These are phyloP conservation scores for Sungouiozyma ichnusensis DNA, from an alignment of 805 yeast genomes.

Conservation along the genomic window DNA sequence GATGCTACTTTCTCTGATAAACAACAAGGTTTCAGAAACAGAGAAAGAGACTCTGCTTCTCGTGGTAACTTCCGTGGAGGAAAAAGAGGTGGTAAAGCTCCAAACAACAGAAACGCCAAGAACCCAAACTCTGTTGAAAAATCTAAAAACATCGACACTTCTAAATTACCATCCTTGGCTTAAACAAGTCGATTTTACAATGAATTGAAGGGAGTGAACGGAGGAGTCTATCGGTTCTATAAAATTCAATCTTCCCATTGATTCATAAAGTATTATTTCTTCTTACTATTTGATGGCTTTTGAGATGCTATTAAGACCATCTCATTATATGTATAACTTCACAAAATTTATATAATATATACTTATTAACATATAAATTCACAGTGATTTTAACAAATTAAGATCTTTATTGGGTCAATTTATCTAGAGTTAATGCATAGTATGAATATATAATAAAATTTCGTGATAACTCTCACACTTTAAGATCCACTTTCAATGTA, in stretches of 20 bases:
- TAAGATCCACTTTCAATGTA: slow-evolving; percentile 23
- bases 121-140: slow-evolving; percentile 21
- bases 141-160: slow-evolving; percentile 40
- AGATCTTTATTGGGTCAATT: too few relatives aligned
- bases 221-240: neutral
- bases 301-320: neutral
- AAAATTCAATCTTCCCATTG: too few relatives aligned
- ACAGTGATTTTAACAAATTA: too few relatives aligned
- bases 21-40: slow-evolving; percentile 13
- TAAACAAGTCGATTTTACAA: slow-evolving; percentile 15
- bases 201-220: neutral
- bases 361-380: neutral
- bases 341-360: too few relatives aligned
- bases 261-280: too few relatives aligned
- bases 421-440: neutral
- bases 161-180: slow-evolving; percentile 66
- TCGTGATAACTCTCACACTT: slow-evolving; percentile 8
- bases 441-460: neutral
- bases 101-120: slow-evolving; percentile 15
- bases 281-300: neutral
- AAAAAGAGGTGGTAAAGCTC: slow-evolving; percentile 23
- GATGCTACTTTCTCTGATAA: slow-evolving; percentile 60
- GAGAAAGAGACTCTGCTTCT: slow-evolving; percentile 21
- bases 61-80: slow-evolving; percentile 27
- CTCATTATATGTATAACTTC: neutral